Base-by-base conservation (phyloP, 306 rosid species). In the Abrus pulchellus region DNA sequence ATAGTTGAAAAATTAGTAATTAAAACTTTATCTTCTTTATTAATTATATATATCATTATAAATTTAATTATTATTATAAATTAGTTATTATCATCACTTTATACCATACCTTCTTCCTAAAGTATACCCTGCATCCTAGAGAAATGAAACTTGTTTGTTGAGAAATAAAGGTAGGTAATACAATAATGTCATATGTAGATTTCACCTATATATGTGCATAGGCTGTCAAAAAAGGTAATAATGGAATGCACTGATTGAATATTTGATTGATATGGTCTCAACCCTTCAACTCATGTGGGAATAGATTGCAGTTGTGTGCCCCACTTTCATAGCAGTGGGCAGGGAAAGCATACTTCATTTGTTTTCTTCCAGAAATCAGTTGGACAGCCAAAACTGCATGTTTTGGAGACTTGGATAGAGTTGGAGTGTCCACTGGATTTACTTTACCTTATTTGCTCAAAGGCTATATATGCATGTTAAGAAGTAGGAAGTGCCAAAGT, bases 241-340 rank as follows among this genome's bases (percentile, higher is more conserved):
- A 82, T 61, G 33, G 68, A 70, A 60, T 54, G 53, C 85, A 68
- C 53, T 71, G 45, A 63, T 53, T 53, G 69, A 64, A 41, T 45
- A 44, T 72, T 59, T 70, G 72, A 77, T 55, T 12, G 80, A 56
- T 34, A 63, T 9, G 72, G 68, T 53, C 12, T 55, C 71, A 50
- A 53, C 81, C 40, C 43, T 80, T 68, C 6, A 45, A 6, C 41
- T 75, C 56, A 57, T 68, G 79, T 82, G 75, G 13, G 79, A 64
- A 36, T 30, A 41, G 14, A 79, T 47, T 68, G 27, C 66, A 68
- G 34, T 73, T 48, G 68, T 38, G 41, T 79, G 88, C 56, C 87
- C 84, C 82, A 75, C 77, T 20, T 61, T 20, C 20, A 20, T 20
- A 20, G 20, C 20, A 20, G 20, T 20, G 20, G 20, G 20, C 7